Base-by-base conservation (phyloP, 495 filamentous ascomycete genomes). In the Thermochaetoides thermophila region DNA sequence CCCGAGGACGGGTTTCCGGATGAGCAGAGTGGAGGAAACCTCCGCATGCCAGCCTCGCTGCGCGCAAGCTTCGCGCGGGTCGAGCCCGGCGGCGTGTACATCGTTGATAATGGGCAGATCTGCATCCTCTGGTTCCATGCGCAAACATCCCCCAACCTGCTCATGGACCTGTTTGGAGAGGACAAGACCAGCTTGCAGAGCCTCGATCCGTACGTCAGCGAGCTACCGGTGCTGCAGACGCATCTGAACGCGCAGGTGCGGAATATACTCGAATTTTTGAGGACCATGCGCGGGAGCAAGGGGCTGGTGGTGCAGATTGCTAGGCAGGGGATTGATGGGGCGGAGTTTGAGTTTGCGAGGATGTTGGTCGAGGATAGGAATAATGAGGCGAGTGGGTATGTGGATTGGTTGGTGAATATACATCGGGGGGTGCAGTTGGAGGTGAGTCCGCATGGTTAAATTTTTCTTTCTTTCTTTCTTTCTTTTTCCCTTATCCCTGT, bases 401-500 rank as follows among this genome's bases (percentile, higher is more conserved):
- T 96, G 12, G 89, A 99, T 59, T 99, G 89, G 89, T 57, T 99
- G 55, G 89, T 99, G 34, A 84, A 93, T 58, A 62, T 95, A 31
- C 89, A 99, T 51, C 77, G 85, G 44, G 76, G 79, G 48, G 82
- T 96, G 39, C 85, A 91, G 52, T 58, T 94, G 37, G 87, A 95
- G 68, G 77, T 78, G 50, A 56, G 71, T 60, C 21, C 6, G 11
- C 21, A 24, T 24, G 6, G 21, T 24, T 24, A 24, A 24, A 24
- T 6, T 29, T 16, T 4, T 17, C 22, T 19, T 38, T 20, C 3
- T 11, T 6, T 18, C 4, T 21, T 16, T 15, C 17, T 22, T 19
- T 14, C 8, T 30, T 21, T 20, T 31, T 14, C n/a, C 18, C 16
- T 34, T 14, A 14, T 28, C n/a, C 8, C 11, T 21, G 17, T 15